Percentiles rank a stretch among this genome's conserved stretches.
Evolutionary conservation across 176 grass and related monocot species (phyloP).

Genomic region (Ampelocalamus luodianensis): DNA sequence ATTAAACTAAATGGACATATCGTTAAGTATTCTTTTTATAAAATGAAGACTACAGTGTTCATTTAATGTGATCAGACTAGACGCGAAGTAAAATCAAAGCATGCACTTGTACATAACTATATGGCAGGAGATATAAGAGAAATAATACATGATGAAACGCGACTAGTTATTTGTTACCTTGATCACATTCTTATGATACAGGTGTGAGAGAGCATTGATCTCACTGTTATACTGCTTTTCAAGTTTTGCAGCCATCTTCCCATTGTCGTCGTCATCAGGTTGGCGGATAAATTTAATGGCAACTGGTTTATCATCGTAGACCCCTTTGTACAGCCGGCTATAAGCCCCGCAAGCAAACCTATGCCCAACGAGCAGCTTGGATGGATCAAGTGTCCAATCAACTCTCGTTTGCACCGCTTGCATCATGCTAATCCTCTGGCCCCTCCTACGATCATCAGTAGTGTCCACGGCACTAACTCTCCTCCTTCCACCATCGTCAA

Average conservation of each 20-base stretch:
- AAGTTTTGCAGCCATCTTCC: constrained; percentile 57
- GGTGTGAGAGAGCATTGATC: constrained; percentile 63
- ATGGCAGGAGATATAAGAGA: constrained; percentile 9
- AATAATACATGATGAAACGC: neutral
- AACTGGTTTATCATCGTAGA: constrained; percentile 74
- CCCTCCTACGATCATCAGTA: constrained; percentile 26
- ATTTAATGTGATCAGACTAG: neutral
- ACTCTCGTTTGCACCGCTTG: constrained; percentile 40
- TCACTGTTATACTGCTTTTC: constrained; percentile 77
- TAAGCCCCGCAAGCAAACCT: constrained; percentile 68
- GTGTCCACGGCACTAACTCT: constrained; percentile 56
- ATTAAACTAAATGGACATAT: neutral
- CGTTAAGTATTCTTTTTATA: neutral
- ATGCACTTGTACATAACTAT: neutral
- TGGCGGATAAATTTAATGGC: constrained; percentile 73
- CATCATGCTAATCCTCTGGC: constrained; percentile 46
- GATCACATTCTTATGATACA: constrained; percentile 75
- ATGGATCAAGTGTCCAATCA: constrained; percentile 64
- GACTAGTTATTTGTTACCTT: constrained; percentile 53
- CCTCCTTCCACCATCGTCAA: constrained; percentile 55
- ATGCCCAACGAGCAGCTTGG: constrained; percentile 59
- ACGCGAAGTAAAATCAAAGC: neutral
- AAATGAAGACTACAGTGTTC: neutral
- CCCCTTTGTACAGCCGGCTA: constrained; percentile 63
- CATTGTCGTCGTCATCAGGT: constrained; percentile 62